phyloP scores from a whole-genome alignment of 2,329 filamentous ascomycete species.

The Mycocentrospora acerina region DNA sequence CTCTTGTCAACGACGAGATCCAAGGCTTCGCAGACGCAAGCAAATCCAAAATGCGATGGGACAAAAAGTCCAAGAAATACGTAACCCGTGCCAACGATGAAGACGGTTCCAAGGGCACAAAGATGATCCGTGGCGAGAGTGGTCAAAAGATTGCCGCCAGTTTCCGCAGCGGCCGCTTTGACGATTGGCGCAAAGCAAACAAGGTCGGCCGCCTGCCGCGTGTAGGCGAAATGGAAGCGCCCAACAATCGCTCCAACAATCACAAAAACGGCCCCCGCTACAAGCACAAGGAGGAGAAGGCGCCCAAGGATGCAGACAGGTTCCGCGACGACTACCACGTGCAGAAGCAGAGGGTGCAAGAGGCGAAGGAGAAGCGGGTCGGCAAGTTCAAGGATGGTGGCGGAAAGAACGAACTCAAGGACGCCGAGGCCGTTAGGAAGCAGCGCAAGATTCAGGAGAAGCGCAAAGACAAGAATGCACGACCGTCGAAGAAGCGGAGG shows the following conservation, averaged over 20 bases:
- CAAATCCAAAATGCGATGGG: slow-evolving; percentile 83
- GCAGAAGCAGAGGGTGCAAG: slow-evolving; percentile 85
- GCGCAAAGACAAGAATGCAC: slow-evolving; percentile 82
- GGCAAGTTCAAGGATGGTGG: slow-evolving; percentile 74
- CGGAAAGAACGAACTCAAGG: slow-evolving; percentile 75
- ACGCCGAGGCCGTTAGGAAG: slow-evolving; percentile 81
- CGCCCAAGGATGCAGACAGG: slow-evolving; percentile 92
- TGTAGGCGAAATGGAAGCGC: slow-evolving; percentile 75
- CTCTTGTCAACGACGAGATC: slow-evolving; percentile 85
- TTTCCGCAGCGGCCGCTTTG: slow-evolving; percentile 92
- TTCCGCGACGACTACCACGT: slow-evolving; percentile 86
- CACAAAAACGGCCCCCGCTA: slow-evolving; percentile 58
- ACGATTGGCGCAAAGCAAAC: slow-evolving; percentile 86
- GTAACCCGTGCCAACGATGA: slow-evolving; percentile 90
- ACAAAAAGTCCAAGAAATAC: slow-evolving; percentile 96
- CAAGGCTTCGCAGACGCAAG: slow-evolving; percentile 77
- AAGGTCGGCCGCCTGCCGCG: slow-evolving; percentile 75
- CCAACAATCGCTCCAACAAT: slow-evolving; percentile 18
- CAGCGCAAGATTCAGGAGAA: slow-evolving; percentile 74
- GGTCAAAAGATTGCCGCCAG: slow-evolving; percentile 94
- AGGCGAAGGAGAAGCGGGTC: slow-evolving; percentile 81
- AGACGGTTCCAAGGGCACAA: slow-evolving; percentile 74
- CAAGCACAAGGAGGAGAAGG: slow-evolving; percentile 83
- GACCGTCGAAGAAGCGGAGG: slow-evolving; percentile 67
- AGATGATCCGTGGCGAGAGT: slow-evolving; percentile 83